A percentile compares a stretch with the other conserved stretches of the same genome.
phyloP scores from a whole-genome alignment of 208 protist genomes.

The Wallacemonas sp. region DNA sequence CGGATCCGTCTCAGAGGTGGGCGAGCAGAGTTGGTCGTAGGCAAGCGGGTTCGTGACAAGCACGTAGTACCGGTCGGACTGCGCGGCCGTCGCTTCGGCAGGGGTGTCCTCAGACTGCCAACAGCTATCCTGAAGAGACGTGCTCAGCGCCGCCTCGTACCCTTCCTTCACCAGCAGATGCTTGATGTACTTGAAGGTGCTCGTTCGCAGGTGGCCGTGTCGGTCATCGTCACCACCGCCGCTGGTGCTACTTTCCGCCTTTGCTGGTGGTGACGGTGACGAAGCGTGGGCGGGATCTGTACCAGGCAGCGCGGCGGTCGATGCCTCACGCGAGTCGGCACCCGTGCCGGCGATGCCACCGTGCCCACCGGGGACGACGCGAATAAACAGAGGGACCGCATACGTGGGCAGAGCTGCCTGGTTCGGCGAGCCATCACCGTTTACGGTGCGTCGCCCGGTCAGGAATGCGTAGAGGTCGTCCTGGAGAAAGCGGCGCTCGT shows the following conservation, averaged over 20 bases:
- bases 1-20: background rate
- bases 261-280: background rate
- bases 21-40: constrained; percentile 12
- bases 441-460: background rate
- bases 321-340: background rate
- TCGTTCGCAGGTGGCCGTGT: constrained; percentile 16
- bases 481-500: constrained; percentile 45
- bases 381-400: constrained; percentile 49
- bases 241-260: background rate
- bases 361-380: constrained; percentile 15
- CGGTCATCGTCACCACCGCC: background rate
- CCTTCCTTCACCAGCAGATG: constrained; percentile 29
- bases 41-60: constrained; percentile 26
- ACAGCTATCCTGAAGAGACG: background rate
- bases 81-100: too few species aligned
- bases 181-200: constrained; percentile 60
- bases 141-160: constrained; percentile 17
- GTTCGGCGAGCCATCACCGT: constrained; percentile 18
- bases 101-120: too few species aligned
- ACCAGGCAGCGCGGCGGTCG: too few species aligned
- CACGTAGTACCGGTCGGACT: constrained; percentile 33
- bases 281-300: too few species aligned
- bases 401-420: constrained; percentile 31
- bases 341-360: background rate
- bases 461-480: constrained; percentile 41